Conservation (phyloP, 345 rosid genomes). For the Euphorbia pulcherrima region DNA sequence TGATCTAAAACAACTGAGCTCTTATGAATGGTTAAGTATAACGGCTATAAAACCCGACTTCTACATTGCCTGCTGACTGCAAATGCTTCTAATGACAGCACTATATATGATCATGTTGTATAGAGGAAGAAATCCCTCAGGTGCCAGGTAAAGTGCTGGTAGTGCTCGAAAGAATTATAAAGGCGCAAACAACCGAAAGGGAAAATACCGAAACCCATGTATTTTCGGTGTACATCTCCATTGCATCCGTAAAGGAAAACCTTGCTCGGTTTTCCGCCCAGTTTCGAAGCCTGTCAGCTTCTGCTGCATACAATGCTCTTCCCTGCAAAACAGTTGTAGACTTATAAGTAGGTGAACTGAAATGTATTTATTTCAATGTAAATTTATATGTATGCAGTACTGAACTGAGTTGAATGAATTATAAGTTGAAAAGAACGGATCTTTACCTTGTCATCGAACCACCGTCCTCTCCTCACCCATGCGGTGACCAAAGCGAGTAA, state of each 20-base stretch:
- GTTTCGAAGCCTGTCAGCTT: constrained; percentile 78
- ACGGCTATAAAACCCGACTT: neutral
- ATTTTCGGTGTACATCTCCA: constrained; percentile 89
- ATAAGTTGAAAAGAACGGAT: no score
- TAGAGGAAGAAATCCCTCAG: constrained; percentile 16
- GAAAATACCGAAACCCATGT: constrained; percentile 94
- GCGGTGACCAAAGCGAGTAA: constrained; percentile 83
- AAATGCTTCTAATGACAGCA: neutral
- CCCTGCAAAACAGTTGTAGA: constrained; percentile 39
- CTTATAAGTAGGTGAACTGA: no score
- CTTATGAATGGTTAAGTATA: neutral
- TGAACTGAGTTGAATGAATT: no score
- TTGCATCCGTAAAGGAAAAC: constrained; percentile 81
- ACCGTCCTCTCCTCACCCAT: constrained; percentile 85
- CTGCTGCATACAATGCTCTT: constrained; percentile 83
- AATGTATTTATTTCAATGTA: no score
- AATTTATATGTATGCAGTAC: no score
- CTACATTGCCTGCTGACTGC: neutral
- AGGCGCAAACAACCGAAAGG: constrained; percentile 89
- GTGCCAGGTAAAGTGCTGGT: constrained; percentile 57
- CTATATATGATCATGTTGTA: neutral
- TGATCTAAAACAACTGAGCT: constrained; percentile 15
- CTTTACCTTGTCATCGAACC: constrained; percentile 92
- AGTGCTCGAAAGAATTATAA: constrained; percentile 72
- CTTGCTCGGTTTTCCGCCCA: constrained; percentile 88